Base-by-base conservation (phyloP, 768 basidiomycete species). In the Hygrophoropsis aurantiaca region DNA sequence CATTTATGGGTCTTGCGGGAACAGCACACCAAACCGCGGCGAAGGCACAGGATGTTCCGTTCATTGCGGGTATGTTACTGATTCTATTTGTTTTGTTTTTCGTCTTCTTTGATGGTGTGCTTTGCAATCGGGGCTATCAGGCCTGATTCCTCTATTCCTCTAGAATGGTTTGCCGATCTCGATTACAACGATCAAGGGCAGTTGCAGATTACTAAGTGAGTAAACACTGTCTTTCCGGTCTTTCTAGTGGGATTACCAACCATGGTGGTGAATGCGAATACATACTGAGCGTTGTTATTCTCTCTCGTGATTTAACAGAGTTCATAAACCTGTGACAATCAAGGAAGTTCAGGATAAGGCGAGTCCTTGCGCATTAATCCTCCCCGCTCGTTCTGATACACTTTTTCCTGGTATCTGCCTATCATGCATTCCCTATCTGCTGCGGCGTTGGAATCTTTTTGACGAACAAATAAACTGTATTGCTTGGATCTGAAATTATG, bases 161-260 rank as follows among this genome's bases (percentile, higher is more conserved):
- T 46, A 82, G 82, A 84, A 50, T 84, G 81, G 78, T 85, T 82
- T 55, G 81, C 79, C 2, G 84, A 88, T 57, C 61, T 85, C 23
- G 80, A 83, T 16, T 85, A 87, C 52, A 73, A 63, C 42, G 57
- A 70, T 3, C 71, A 76, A 46, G 84, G 84, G 3, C 77, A 75
- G 52, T 67, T 85, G 23, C 56, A 85, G 30, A 83, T 83, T 46
- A 82, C 82, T 8, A 75, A 80, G 81, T 80, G 46, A 15, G 63
- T 19, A 20, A 10, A 45, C 9, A 15, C 24, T 19, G 16, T 6
- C 13, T 10, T 16, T n/a, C n/a, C 24, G 24, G 9, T 30, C 34
- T 27, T 21, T 23, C 26, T 26, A 18, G 8, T 11, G 16, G 9
- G 18, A 35, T 11, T 19, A 11, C 11, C n/a, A n/a, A n/a, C n/a